phyloP scores from a whole-genome alignment of 2,329 filamentous ascomycete genomes.

The Raffaelea albimanens region DNA sequence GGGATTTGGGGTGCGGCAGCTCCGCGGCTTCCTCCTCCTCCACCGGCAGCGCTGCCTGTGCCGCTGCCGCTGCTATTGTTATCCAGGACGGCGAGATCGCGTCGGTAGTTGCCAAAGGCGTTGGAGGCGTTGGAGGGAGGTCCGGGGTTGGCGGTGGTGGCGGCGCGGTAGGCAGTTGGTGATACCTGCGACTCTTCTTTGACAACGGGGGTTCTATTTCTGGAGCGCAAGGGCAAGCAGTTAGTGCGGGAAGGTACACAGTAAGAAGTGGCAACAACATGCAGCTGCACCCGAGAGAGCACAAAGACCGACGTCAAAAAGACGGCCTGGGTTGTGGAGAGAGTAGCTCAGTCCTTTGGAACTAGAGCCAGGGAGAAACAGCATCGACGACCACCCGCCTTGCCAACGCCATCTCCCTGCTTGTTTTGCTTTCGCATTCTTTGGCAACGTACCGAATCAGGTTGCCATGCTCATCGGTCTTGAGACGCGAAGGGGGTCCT shows the following conservation, averaged over 20 bases:
- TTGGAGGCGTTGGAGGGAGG: slow-evolving; percentile 28
- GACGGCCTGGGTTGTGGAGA: too few relatives aligned
- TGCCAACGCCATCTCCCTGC: too few relatives aligned
- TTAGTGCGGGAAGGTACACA: too few relatives aligned
- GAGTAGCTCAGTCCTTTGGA: too few relatives aligned
- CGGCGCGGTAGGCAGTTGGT: slow-evolving; percentile 34
- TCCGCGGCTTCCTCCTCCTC: not conserved
- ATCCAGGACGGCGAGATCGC: slow-evolving; percentile 61
- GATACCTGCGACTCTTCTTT: slow-evolving; percentile 36
- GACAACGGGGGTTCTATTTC: slow-evolving; percentile 9
- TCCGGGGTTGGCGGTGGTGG: slow-evolving; percentile 25
- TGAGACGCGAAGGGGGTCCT: slow-evolving; percentile 39
- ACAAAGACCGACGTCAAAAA: too few relatives aligned
- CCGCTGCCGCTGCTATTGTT: not conserved
- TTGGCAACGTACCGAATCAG: slow-evolving; percentile 24
- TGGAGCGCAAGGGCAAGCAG: not conserved
- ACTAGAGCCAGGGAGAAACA: too few relatives aligned
- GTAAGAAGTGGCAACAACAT: too few relatives aligned
- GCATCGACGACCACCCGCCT: too few relatives aligned
- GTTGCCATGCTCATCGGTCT: slow-evolving; percentile 43
- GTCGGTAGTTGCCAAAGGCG: slow-evolving; percentile 57
- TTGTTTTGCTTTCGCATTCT: not conserved
- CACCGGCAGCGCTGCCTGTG: not conserved
- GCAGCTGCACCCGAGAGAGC: too few relatives aligned
- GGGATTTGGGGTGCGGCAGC: slow-evolving; percentile 49